These are phyloP conservation scores for Austroboletus niveus DNA, from an alignment of 1,284 basidiomycete genomes.

Conservation along the genomic window DNA sequence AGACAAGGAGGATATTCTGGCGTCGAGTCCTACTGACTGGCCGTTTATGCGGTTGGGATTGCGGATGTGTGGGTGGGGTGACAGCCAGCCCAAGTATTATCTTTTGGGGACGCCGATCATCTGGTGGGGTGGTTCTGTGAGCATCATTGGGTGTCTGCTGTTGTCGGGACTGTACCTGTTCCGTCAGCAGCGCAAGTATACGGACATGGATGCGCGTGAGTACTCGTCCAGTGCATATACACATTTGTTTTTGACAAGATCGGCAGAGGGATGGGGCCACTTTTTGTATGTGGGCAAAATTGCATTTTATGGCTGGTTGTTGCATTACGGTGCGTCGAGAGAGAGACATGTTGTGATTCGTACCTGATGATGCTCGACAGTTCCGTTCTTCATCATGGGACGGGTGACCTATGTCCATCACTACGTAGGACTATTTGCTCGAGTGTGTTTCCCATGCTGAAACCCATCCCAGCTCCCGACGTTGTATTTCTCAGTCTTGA, in stretches of 20 bases:
- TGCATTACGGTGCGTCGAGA: conserved; percentile 77
- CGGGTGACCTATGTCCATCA: conserved; percentile 91
- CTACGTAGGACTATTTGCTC: conserved; percentile 54
- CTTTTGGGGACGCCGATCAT: conserved; percentile 90
- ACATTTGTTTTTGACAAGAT: conserved; percentile 9
- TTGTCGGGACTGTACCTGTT: conserved; percentile 73
- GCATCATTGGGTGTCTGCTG: conserved; percentile 58
- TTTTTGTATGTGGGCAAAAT: conserved; percentile 93
- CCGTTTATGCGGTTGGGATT: conserved; percentile 86
- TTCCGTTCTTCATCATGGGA: conserved; percentile 95
- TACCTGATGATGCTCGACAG: conserved; percentile 40
- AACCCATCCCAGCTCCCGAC: conserved; percentile 71
- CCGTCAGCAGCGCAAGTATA: conserved; percentile 84
- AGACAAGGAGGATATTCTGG: conserved; percentile 97
- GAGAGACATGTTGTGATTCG: not conserved
- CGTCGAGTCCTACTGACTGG: conserved; percentile 92
- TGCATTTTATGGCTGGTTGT: conserved; percentile 87
- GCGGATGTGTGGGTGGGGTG: conserved; percentile 97
- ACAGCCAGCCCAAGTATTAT: conserved; percentile 88
- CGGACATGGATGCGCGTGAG: conserved; percentile 85
- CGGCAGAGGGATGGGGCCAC: conserved; percentile 84
- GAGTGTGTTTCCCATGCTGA: conserved; percentile 2
- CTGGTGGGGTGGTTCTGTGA: conserved; percentile 83
- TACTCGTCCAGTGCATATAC: conserved; percentile 14
- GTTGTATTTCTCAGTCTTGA: conserved; percentile 92